Base-by-base conservation (phyloP, 768 basidiomycete species). In the Baorangia bicolor region DNA sequence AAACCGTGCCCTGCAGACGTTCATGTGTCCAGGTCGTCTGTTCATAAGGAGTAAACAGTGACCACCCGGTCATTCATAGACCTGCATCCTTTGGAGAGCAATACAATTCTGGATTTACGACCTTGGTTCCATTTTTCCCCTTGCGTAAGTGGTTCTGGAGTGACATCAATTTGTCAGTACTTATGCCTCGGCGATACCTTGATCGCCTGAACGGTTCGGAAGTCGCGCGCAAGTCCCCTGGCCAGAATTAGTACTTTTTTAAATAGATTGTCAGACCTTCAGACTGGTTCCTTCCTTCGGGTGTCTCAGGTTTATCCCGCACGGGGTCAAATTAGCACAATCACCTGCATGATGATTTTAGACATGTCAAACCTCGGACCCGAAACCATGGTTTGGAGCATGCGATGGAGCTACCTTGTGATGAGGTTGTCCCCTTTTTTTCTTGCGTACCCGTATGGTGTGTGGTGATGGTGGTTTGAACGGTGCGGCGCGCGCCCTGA, bases 121-220 rank as follows among this genome's bases (percentile, higher is more conserved):
- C 21, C 27, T 48, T 49, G 39, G 34, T 20, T 23, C 42, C 43
- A 18, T 20, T 53, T 46, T 43, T 55, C 34, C 37, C 37, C 39
- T 53, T 49, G 57, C 47, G 56, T 56, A 53, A 55, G 48, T 44
- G n/a, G 27, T 34, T 28, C 23, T 47, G 31, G 38, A 23, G 48
- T 49, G 43, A n/a, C 3, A n/a, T 44, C 12, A 28, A 50, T 49
- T 39, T 55, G 42, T 57, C 28, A 35, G 37, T 44, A 23, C 23
- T n/a, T n/a, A n/a, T n/a, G n/a, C 56, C 62, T 58, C 59, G 67
- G 67, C 14, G 60, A 60, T 64, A 51, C 44, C 55, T 51, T 4
- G 23, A 30, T 42, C 20, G 31, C n/a, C 38, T 41, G 33, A 6
- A 37, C 12, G 35, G 18, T 38, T 39, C 31, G 11, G 28, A 51